phyloP scores from a whole-genome alignment of 1,284 basidiomycete species.

The Salmacisia buchloeana region DNA sequence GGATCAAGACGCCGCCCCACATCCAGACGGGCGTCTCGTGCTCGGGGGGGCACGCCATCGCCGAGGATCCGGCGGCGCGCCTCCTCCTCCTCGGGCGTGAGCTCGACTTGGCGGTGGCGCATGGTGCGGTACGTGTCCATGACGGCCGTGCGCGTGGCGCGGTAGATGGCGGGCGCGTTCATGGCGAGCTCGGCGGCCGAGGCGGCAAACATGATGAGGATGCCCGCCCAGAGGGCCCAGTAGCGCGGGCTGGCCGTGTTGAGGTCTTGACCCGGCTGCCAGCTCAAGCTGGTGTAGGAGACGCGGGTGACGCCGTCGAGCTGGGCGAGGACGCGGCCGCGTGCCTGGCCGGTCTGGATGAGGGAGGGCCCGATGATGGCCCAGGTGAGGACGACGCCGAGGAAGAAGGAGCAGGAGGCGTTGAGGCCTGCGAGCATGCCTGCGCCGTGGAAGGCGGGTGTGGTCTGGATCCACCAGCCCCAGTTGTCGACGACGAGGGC shows the following conservation, averaged over 20 bases:
- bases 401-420: conserved; percentile 63
- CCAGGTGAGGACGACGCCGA: conserved; percentile 62
- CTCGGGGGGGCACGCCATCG: no score
- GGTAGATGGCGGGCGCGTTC: conserved; percentile 44
- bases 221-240: conserved; percentile 67
- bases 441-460: conserved; percentile 65
- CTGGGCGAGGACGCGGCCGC: conserved; percentile 11
- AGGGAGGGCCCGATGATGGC: conserved; percentile 62
- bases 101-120: neutral
- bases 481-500: conserved; percentile 61
- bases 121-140: conserved; percentile 19
- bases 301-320: neutral
- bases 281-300: conserved; percentile 53
- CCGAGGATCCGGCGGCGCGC: no score
- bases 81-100: no score
- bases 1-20: conserved; percentile 58
- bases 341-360: conserved; percentile 52
- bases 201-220: conserved; percentile 53
- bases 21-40: conserved; percentile 61
- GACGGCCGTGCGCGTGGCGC: conserved; percentile 34
- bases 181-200: conserved; percentile 48
- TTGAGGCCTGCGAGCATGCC: conserved; percentile 66
- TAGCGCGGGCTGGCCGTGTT: conserved; percentile 61
- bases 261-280: conserved; percentile 13
- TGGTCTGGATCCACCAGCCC: conserved; percentile 53